Base-by-base conservation (phyloP, 495 filamentous ascomycete genomes). In the Talaromyces adpressus region DNA sequence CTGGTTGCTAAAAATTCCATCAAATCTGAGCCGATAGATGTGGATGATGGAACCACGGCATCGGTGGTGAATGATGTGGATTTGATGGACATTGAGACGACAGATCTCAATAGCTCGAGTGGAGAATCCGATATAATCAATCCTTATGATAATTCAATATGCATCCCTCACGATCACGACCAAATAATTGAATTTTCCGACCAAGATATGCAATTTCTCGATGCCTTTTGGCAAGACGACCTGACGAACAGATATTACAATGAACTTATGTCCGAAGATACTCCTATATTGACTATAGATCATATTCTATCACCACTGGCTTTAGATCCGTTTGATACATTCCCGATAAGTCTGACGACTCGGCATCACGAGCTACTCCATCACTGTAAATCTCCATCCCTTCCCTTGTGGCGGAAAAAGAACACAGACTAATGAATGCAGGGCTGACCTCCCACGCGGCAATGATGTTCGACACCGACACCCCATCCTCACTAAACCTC, bases 371-470 rank as follows among this genome's bases (percentile, higher is more conserved):
- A 73, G 18, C 62, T 73, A 20, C 39, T 73, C 9, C 66, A 71
- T 62, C 71, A 73, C 57, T 73, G 69, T 73, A 56, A 23, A 62
- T 64, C 18, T 47, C 4, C 8, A 16, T n/a, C 2, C 12, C 1
- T 14, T 18, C 1, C 53, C 14, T 36, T 45, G 14, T 32, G 18
- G 11, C 18, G 51, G 5, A 6, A 12, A 22, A 9, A 57, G 58
- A 30, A 30, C 6, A 7, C 6, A 39, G 20, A 30, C 27, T 47
- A 36, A 57, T 66, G n/a, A 66, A 29, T 7, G 47, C 20, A 73
- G 71, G 71, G 71, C 64, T 73, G 3, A 59, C 64, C 29, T 69
- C 71, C 0, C 69, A 73, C 66, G 69, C 71, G 4, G 63, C 71
- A 1, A 72, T 72, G 71, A 71, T 72, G 71, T 73, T 71, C 20